These are phyloP conservation scores for Apiosordaria backusii DNA, from an alignment of 495 filamentous ascomycete genomes.

Conservation along the genomic window DNA sequence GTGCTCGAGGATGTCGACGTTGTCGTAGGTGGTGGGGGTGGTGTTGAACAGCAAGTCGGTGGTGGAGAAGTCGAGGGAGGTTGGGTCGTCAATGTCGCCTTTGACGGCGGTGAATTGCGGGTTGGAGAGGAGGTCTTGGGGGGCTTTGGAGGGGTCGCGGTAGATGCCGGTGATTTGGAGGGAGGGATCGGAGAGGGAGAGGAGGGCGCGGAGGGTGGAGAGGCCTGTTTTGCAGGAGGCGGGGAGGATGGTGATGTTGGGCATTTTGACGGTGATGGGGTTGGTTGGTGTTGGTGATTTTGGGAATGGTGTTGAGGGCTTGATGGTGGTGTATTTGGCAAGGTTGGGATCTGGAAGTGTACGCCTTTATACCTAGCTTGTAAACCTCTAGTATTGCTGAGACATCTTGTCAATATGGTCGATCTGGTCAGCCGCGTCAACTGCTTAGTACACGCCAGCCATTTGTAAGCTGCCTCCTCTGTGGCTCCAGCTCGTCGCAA, in stretches of 20 bases:
- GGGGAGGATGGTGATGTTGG: slow-evolving; percentile 22
- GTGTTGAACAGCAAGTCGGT: slow-evolving; percentile 22
- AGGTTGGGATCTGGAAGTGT: too few species aligned
- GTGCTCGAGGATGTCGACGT: slow-evolving; percentile 15
- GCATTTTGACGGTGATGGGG: slow-evolving; percentile 11
- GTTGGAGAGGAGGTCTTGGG: slow-evolving; percentile 21
- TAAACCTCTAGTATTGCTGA: too few species aligned
- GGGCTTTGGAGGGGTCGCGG: slow-evolving; percentile 23
- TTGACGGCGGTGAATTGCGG: slow-evolving; percentile 23
- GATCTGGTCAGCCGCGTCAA: too few species aligned
- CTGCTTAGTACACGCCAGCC: too few species aligned
- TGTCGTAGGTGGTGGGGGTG: slow-evolving; percentile 20
- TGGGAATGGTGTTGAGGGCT: neutral
- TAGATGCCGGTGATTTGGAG: slow-evolving; percentile 20
- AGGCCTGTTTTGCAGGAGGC: slow-evolving; percentile 24
- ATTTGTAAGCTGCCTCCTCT: too few species aligned
- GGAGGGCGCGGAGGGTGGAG: slow-evolving; percentile 26
- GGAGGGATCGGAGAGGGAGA: slow-evolving; percentile 16
- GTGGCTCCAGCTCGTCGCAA: too few species aligned
- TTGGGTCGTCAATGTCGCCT: slow-evolving; percentile 24
- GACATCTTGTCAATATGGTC: too few species aligned
- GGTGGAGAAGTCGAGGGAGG: slow-evolving; percentile 17
- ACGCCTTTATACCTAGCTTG: too few species aligned
- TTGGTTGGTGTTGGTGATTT: neutral
- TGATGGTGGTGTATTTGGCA: neutral